Base-by-base conservation (phyloP, 148 eudicot genomes). In the Camellia japonica region DNA sequence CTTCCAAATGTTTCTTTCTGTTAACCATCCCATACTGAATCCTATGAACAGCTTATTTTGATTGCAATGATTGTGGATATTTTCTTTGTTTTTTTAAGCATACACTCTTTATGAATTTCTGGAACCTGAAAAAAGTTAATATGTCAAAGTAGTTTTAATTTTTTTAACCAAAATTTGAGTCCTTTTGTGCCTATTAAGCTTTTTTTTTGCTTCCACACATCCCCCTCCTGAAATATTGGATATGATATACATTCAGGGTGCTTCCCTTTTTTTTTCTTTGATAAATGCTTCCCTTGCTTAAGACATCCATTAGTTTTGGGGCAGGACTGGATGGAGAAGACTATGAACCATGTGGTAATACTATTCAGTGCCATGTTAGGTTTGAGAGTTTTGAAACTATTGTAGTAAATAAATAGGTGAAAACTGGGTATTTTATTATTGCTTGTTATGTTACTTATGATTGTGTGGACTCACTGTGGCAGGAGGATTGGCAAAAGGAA, bases 401-500 rank as follows among this genome's bases (percentile, higher is more conserved):
- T n/a, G 11, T 77, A 68, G 16, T 3, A 4, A 20, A 38, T 3
- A 4, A 20, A 60, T 19, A 18, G 8, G 30, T 78, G 49, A 41
- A 68, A 79, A 13, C 65, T 38, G 72, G 51, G 73, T 66, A 62
- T 52, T 51, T 65, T 12, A 19, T 49, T 76, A 67, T 71, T 63
- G 76, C 44, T 80, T 76, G 18, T 61, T 69, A 30, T 79, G 55
- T 30, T 61, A 77, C 56, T 58, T 47, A 66, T 76, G 16, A 77
- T 41, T 75, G 46, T n/a, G 55, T 79, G 14, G 11, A 78, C 44
- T 69, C 30, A 8, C 52, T 80, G 41, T 79, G 23, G 20, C 87
- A 95, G 98, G 97, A 95, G 80, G 98, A 95, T 82, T 95, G 98
- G 98, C 97, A 87, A 79, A 93, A 90, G 80, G 97, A 93, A 82